These are phyloP conservation scores for Asterophora parasitica DNA, from an alignment of 768 basidiomycete genomes.

Conservation along the genomic window DNA sequence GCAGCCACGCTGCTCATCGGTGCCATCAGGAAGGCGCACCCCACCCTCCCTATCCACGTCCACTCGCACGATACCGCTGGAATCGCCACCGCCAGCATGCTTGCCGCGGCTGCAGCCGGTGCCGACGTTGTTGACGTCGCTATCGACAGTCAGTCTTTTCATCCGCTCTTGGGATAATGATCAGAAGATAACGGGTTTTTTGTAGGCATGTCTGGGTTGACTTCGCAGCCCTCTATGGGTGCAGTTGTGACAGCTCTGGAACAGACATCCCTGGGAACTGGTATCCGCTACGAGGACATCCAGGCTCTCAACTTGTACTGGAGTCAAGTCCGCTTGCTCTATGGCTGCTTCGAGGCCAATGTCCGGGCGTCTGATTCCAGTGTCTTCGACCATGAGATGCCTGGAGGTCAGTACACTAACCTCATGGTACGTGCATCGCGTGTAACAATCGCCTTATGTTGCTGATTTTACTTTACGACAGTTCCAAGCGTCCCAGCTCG, in stretches of 20 bases:
- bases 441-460: slow-evolving; percentile 14
- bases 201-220: slow-evolving; percentile 94
- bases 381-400: slow-evolving; percentile 99
- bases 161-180: not conserved
- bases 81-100: slow-evolving; percentile 96
- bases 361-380: slow-evolving; percentile 96
- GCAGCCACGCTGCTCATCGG: slow-evolving; percentile 93
- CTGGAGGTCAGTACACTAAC: slow-evolving; percentile 94
- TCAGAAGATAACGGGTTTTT: slow-evolving; percentile 13
- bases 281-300: slow-evolving; percentile 95
- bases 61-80: slow-evolving; percentile 99
- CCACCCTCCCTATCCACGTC: slow-evolving; percentile 97
- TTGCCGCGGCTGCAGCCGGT: slow-evolving; percentile 93
- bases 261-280: slow-evolving; percentile 89
- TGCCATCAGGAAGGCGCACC: slow-evolving; percentile 92
- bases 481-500: slow-evolving; percentile 99
- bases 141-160: slow-evolving; percentile 79
- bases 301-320: slow-evolving; percentile 97
- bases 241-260: slow-evolving; percentile 93
- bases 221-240: slow-evolving; percentile 99
- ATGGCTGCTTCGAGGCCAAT: slow-evolving; percentile 97
- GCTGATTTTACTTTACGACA: slow-evolving; percentile 27
- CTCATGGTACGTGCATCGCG: slow-evolving; percentile 59
- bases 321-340: slow-evolving; percentile 94
- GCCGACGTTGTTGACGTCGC: slow-evolving; percentile 98